Conservation (phyloP, 2,329 filamentous ascomycete species). For the Aureobasidium mangrovei region DNA sequence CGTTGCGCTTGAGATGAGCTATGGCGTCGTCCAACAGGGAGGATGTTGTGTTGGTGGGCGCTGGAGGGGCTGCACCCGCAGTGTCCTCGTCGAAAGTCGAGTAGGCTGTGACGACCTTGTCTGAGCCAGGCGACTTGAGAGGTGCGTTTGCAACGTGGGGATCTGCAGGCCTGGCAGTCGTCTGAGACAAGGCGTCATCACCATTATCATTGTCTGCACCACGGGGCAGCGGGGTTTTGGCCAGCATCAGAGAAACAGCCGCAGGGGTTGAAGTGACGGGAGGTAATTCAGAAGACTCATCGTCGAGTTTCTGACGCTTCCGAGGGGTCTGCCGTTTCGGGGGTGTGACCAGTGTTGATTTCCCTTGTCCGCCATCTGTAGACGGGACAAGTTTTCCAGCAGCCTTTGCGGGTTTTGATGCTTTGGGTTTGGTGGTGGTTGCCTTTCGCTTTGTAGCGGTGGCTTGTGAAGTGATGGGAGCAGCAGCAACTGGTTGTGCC, state of each 20-base stretch:
- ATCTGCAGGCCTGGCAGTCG: conserved; percentile 48
- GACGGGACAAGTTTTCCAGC: too few relatives aligned
- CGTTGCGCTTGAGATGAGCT: conserved; percentile 62
- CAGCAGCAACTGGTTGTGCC: conserved; percentile 3
- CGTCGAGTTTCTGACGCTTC: conserved; percentile 14
- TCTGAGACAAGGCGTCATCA: not conserved
- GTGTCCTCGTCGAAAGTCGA: conserved; percentile 30
- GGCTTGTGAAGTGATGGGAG: conserved; percentile 4
- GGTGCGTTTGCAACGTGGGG: conserved; percentile 60
- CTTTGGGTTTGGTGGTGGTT: not conserved
- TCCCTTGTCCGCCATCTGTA: not conserved
- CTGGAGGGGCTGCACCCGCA: conserved; percentile 28
- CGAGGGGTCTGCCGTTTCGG: conserved; percentile 18
- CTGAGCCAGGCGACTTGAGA: conserved; percentile 62
- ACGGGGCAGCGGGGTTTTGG: conserved; percentile 24
- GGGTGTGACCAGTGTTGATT: conserved; percentile 12
- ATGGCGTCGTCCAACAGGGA: conserved; percentile 68
- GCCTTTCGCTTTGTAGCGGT: conserved; percentile 4
- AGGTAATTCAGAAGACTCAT: conserved; percentile 22
- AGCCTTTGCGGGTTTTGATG: not conserved
- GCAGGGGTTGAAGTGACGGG: conserved; percentile 43
- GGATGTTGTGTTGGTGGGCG: conserved; percentile 52
- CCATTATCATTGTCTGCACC: conserved; percentile 34
- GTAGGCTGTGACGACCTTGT: conserved; percentile 47
- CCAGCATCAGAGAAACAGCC: conserved; percentile 39